A percentile compares a stretch with the other conserved stretches of the same genome.
Conservation (phyloP, 1,139 yeast genomes). For the Zygoascus meyerae region DNA sequence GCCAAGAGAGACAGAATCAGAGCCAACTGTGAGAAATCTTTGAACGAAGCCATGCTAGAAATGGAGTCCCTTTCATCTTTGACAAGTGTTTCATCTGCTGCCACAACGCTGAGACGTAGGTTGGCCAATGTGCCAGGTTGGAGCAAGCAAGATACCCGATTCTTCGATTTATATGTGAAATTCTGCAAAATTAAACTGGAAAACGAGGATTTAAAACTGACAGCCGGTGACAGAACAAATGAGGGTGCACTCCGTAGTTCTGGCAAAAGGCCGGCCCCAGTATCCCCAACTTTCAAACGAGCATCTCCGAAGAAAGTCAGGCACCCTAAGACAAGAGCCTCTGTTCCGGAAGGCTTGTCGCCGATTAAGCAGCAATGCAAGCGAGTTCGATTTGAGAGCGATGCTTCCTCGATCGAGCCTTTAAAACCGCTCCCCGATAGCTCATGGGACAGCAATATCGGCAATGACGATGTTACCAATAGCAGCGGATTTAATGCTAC, state of each 20-base stretch:
- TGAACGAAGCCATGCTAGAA: constrained; percentile 22
- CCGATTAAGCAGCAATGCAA: constrained; percentile 9
- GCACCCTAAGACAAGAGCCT: constrained; percentile 7
- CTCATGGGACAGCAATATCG: constrained; percentile 6
- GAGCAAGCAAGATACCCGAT: constrained; percentile 18
- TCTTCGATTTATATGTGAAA: constrained; percentile 21
- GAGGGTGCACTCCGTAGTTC: not conserved
- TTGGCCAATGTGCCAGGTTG: constrained; percentile 25
- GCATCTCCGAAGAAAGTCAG: not conserved
- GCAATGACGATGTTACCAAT: not conserved
- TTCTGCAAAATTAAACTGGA: constrained; percentile 10
- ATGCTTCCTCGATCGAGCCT: constrained; percentile 4
- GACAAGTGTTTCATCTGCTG: constrained; percentile 17
- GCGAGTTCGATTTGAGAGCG: constrained; percentile 9
- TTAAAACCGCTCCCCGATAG: constrained; percentile 6
- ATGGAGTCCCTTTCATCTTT: constrained; percentile 17
- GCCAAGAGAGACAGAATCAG: constrained; percentile 19
- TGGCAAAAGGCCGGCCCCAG: not conserved
- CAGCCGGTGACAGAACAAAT: not conserved
- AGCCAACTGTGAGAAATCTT: constrained; percentile 16
- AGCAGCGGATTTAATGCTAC: constrained; percentile 1
- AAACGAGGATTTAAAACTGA: not conserved
- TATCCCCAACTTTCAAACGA: not conserved
- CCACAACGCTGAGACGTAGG: constrained; percentile 18
- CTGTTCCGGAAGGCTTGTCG: constrained; percentile 2